Evolutionary conservation across 371 early-diverging fungal species (phyloP), one percentile per base, ranked within the genome.

Genomic region (Mortierella sp.): DNA sequence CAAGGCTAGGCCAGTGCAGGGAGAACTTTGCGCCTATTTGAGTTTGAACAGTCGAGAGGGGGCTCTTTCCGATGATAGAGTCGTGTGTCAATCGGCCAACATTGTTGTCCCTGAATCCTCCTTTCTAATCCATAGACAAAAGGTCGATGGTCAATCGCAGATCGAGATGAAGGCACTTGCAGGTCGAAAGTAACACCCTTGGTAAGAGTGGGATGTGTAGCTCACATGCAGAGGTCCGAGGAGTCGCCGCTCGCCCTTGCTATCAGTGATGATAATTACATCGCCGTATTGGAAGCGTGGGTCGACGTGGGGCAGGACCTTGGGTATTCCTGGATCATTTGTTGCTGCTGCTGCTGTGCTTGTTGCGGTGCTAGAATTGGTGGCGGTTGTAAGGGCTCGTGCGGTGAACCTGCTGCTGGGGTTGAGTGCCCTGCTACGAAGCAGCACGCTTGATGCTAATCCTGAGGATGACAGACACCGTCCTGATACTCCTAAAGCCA

Each of bases 1-100:
- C 93, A 6, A 95, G 78, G 4, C 93, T 94, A 24, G 96, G 96
- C 74, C 90, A 90, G 76, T 95, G 96, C 3, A 90, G 79, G 75
- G 93, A 92, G 81, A 89, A 94, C 26, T 83, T 88, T 40, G 79
- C 88, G 72, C 93, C 93, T 48, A 80, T 80, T 28, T 89, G 84
- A 3, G 89, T 90, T 21, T 77, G 75, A 43, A 94, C 75, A 0
- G 91, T 85, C 2, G 89, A 87, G 46, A 94, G 88, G 3, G 93
- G 88, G 19, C 71, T 59, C 48, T 79, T 72, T 9, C 93, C 94
- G 43, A 95, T 87, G 10, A 95, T 88, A 19, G 87, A 78, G 11
- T 71, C 79, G 74, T 94, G 95, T 19, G 57, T 70, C 55, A 95
- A 79, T 0, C 79, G 78, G 6, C 94, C 95, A 9, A 87, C 78